Conservation (phyloP, 1,284 basidiomycete species). For the Agroathelia rolfsii region DNA sequence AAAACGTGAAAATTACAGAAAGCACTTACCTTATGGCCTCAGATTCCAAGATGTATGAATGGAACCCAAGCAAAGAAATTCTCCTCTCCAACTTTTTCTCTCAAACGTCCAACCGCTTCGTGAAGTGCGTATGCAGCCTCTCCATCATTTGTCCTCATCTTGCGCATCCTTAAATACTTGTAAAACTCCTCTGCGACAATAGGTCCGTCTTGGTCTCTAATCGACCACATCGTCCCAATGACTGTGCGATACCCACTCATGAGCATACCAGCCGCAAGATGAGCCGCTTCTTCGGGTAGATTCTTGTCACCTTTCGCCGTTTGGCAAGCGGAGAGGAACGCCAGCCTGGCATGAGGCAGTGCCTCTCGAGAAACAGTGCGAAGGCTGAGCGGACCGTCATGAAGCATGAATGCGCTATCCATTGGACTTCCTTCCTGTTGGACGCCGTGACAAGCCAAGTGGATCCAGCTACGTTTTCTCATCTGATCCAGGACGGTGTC, state of each 20-base stretch:
- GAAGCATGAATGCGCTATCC: constrained; percentile 8
- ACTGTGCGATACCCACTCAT: constrained; percentile 19
- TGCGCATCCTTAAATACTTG: constrained; percentile 5
- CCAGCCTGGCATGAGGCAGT: not conserved
- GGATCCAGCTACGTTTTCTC: constrained; percentile 8
- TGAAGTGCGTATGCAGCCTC: constrained; percentile 16
- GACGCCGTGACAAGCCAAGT: constrained; percentile 12
- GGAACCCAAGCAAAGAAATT: constrained; percentile 21
- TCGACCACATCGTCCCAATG: constrained; percentile 30
- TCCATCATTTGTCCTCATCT: too few relatives aligned
- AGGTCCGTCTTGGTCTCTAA: constrained; percentile 17
- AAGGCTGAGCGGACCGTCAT: constrained; percentile 8
- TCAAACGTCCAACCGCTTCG: constrained; percentile 14
- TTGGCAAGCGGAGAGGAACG: constrained; percentile 1
- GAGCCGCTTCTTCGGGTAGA: not conserved
- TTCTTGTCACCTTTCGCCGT: not conserved
- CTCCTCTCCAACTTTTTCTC: constrained; percentile 12
- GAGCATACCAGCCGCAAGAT: constrained; percentile 1
- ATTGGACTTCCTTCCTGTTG: constrained; percentile 8
- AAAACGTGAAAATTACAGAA: too few relatives aligned
- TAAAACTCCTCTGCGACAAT: constrained; percentile 15
- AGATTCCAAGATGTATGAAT: constrained; percentile 20
- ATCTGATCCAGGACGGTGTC: constrained; percentile 22
- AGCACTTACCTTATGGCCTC: too few relatives aligned
- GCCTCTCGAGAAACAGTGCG: constrained; percentile 13